Base-by-base conservation (phyloP, 2,329 filamentous ascomycete genomes). In the Teratosphaeria pseudoeucalypti region DNA sequence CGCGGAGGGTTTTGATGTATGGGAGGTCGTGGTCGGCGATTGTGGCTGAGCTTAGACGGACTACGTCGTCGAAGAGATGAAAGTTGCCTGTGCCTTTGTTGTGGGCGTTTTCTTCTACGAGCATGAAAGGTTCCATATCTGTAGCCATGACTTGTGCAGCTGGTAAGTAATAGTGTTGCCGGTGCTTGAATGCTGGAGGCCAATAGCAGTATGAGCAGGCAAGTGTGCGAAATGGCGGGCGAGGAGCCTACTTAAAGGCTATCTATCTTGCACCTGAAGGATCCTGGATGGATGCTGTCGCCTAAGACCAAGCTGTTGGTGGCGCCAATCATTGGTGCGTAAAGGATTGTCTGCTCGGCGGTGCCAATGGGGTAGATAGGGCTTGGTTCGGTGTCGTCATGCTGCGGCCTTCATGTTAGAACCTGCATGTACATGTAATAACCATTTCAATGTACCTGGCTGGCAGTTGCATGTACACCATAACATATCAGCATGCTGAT, bases 11-110 rank as follows among this genome's bases (percentile, higher is more conserved):
- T 2, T 69, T 64, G 32, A 72, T 63, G 54, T 76, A 71, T 59
- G 76, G 74, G 11, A 76, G 65, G 58, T 77, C 74, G 43, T 75
- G 66, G 61, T 76, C 74, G 19, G 70, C 70, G 11, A 65, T 66
- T 55, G 70, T 71, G 52, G 66, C 73, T n/a, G 72, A 71, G 1
- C 68, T 73, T 53, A 72, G 63, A 26, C 71, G 60, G 54, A 70
- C 64, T 54, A 72, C 72, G 54, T 73, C 69, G 56, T 72, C 67
- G 60, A 73, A 76, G 54, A 77, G 69, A 55, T 70, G 69, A 55
- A 67, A 60, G 2, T 61, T 60, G 55, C 29, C 56, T 54, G 12
- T 37, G 3, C 53, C 26, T 26, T 43, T 58, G 57, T 56, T 55
- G 19, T 10, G n/a, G 16, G 16, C 23, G 11, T 64, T 61, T 39